These are phyloP conservation scores for Marasmius tenuissimus DNA, from an alignment of 1,284 basidiomycete species.

Conservation along the genomic window DNA sequence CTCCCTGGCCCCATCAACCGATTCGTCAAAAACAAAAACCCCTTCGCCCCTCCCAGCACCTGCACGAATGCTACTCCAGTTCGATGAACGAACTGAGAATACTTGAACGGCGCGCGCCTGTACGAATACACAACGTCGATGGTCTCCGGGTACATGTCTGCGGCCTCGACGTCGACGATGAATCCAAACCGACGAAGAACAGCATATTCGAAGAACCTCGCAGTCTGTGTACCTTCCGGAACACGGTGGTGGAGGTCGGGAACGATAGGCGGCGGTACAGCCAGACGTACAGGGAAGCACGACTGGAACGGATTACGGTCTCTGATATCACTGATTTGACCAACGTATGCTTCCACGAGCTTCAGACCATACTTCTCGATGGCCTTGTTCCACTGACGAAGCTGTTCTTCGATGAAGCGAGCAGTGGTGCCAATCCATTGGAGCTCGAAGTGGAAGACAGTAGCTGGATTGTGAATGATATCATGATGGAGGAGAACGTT, in stretches of 20 bases:
- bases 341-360: conserved; percentile 90
- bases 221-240: conserved; percentile 60
- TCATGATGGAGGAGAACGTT: conserved; percentile 88
- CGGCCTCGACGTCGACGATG: conserved; percentile 85
- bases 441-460: conserved; percentile 93
- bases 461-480: conserved; percentile 88
- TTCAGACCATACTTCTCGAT: conserved; percentile 92
- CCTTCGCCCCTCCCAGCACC: conserved; percentile 74
- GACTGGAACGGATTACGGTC: conserved; percentile 87
- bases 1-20: conserved; percentile 72
- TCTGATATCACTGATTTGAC: conserved; percentile 81
- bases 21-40: conserved; percentile 88
- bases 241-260: conserved; percentile 69
- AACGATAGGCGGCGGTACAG: conserved; percentile 70
- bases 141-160: conserved; percentile 70
- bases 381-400: conserved; percentile 81
- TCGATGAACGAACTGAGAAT: conserved; percentile 89
- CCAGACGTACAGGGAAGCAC: conserved; percentile 79
- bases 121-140: conserved; percentile 91
- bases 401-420: conserved; percentile 90
- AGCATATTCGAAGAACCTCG: conserved; percentile 80
- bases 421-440: conserved; percentile 97
- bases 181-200: conserved; percentile 78
- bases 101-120: conserved; percentile 71
- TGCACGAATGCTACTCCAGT: conserved; percentile 87